Evolutionary conservation across 2,329 filamentous ascomycete species (phyloP), one percentile per base, ranked within the genome.

Genomic region (Lachnum nothofagi): DNA sequence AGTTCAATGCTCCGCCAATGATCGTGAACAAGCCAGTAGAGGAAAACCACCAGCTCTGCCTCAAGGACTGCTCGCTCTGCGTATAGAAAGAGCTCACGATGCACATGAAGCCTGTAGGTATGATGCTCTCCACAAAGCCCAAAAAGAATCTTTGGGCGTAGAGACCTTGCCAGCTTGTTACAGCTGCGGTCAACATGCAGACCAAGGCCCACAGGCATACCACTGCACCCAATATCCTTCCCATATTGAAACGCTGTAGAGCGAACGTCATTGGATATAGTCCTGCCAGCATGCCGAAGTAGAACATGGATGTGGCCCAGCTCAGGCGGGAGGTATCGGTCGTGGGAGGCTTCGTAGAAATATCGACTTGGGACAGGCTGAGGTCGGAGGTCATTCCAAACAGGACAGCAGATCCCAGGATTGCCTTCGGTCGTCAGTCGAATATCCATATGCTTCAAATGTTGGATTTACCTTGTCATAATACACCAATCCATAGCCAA

Each of bases 301-400:
- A 90, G 70, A 90, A 89, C 60, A 88, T 73, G 0, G 83, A 88
- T 0, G 85, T 89, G 2, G 86, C 86, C 86, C 85, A 90, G 56
- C 78, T 83, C 23, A 90, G 75, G 9, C 86, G 77, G 0, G 77
- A 75, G 0, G 86, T 89, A 61, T 85, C 78, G 14, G 76, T 77
- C 0, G 76, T 77, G 0, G 77, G 74, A 0, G 83, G 82, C 1
- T 39, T 54, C 1, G 65, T 70, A 2, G 69, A 73, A 1, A 70
- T 65, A n/a, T 71, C 62, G 53, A 77, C 67, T 3, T 85, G 68
- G 24, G 73, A 73, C 35, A 90, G 76, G 1, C 70, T 54, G 3
- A 90, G 74, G 61, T 89, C 85, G 3, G 70, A 69, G 0, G 84
- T 88, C 85, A 90, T 88, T 55, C 86, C 86, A 62, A 90, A 88